Base-by-base conservation (phyloP, 192 early-diverging fungal genomes). In the Chytriomyces sp. region DNA sequence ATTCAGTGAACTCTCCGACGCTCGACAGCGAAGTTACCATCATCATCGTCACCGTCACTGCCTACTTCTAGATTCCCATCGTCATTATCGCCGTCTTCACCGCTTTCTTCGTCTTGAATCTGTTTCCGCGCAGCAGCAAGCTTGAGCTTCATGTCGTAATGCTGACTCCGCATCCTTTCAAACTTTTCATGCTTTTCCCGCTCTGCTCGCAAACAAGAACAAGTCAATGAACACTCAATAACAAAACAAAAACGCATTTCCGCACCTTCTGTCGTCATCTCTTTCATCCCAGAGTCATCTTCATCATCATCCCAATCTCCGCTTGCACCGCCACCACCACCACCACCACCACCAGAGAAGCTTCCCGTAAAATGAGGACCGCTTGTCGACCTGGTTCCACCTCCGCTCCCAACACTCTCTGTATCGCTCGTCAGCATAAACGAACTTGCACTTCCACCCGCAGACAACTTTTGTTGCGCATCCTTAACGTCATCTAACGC, bases 131-230 rank as follows among this genome's bases (percentile, higher is more conserved):
- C 77, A 49, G 61, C 86, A 78, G 45, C 91, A 57, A 94, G 77
- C 35, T 91, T 92, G 8, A 87, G 84, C 69, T 89, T 89, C 94
- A 95, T 95, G 75, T 96, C 92, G 83, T 99, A 99, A 78, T 99
- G 97, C 63, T 92, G 80, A 7, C 92, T 82, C 66, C 97, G 87
- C 80, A 93, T 80, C 69, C 86, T 84, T 53, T 86, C 87, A 82
- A 99, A 99, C 80, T 87, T 84, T 62, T 88, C 85, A 45, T 80
- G 84, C 61, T 76, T 69, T 53, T 72, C 82, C 49, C 50, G 13
- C 60, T 82, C 79, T 72, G 67, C 61, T 35, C 35, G 26, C 35
- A 59, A 45, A 45, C 18, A 4, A 59, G n/a, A 43, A 10, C 7
- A 48, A 5, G 16, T 35, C n/a, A 28, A 26, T 28, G 26, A 72